Evolutionary conservation across 192 early-diverging fungal genomes (phyloP).

Genomic region (Lobosporangium transversale): DNA sequence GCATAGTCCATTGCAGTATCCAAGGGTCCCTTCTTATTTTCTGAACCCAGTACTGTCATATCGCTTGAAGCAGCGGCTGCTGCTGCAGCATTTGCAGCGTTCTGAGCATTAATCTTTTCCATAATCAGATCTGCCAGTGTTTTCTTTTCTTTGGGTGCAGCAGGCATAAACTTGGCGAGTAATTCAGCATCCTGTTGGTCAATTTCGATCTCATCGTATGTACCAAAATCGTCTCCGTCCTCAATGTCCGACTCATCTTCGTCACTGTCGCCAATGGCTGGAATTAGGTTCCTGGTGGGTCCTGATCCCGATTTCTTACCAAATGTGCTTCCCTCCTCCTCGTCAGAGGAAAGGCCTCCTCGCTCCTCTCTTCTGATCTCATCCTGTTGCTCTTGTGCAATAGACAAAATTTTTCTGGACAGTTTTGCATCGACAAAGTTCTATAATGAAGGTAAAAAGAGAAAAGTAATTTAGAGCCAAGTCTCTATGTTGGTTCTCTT

Average conservation of each 20-base stretch:
- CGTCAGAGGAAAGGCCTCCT: slow-evolving; percentile 45
- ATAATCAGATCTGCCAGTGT: slow-evolving; percentile 97
- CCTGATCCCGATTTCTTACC: slow-evolving; percentile 38
- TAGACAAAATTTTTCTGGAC: slow-evolving; percentile 87
- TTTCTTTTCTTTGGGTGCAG: slow-evolving; percentile 82
- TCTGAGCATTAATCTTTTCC: slow-evolving; percentile 89
- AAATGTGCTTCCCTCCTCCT: slow-evolving; percentile 55
- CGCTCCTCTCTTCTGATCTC: slow-evolving; percentile 73
- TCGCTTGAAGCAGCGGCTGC: slow-evolving; percentile 40
- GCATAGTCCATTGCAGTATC: slow-evolving; percentile 42
- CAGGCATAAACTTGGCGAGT: slow-evolving; percentile 92
- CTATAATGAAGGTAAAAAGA: slow-evolving; percentile 23
- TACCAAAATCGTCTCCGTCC: slow-evolving; percentile 67
- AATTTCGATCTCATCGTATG: slow-evolving; percentile 67
- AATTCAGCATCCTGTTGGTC: slow-evolving; percentile 81
- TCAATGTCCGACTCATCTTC: slow-evolving; percentile 74
- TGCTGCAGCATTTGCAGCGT: slow-evolving; percentile 56
- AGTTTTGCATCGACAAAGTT: slow-evolving; percentile 89
- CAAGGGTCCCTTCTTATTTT: slow-evolving; percentile 48
- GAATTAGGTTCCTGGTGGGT: slow-evolving; percentile 35
- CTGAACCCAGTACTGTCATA: slow-evolving; percentile 39
- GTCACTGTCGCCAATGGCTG: slow-evolving; percentile 67
- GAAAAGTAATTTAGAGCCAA: slow-evolving; percentile 9
- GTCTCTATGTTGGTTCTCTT: neutral
- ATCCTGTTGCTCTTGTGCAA: slow-evolving; percentile 92